Percentiles rank a stretch among this genome's conserved stretches.
These are phyloP conservation scores for Xylaria curta DNA, from an alignment of 495 filamentous ascomycete species.

Conservation along the genomic window DNA sequence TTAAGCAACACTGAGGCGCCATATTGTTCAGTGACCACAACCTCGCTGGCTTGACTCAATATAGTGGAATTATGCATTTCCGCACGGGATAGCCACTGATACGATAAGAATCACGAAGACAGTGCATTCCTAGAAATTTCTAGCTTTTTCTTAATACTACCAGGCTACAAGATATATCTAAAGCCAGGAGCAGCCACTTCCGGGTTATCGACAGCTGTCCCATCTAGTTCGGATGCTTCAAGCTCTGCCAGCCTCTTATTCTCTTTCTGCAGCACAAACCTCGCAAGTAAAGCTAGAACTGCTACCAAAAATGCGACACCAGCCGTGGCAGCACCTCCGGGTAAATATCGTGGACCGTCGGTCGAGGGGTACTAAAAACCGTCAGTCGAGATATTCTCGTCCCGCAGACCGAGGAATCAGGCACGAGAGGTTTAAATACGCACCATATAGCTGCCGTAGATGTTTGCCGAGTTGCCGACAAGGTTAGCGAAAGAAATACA, in stretches of 20 bases:
- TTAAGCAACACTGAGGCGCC: too few species aligned
- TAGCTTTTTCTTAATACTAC: neutral
- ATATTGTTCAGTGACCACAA: neutral
- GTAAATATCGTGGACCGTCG: conserved; percentile 57
- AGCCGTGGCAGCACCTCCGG: conserved; percentile 52
- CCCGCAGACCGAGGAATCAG: neutral
- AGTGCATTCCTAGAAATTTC: neutral
- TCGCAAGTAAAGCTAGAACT: conserved; percentile 49
- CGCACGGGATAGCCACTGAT: neutral
- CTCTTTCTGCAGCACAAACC: conserved; percentile 50
- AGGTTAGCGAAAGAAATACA: conserved; percentile 63
- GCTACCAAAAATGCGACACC: conserved; percentile 53
- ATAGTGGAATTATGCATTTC: neutral
- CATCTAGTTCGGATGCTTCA: conserved; percentile 39
- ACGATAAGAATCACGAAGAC: neutral
- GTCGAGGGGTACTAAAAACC: conserved; percentile 48
- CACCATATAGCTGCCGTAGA: conserved; percentile 62
- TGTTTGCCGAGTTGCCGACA: conserved; percentile 58
- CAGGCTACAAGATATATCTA: conserved; percentile 37
- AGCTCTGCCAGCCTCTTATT: conserved; percentile 59
- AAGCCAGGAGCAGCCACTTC: conserved; percentile 29
- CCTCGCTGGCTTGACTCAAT: neutral
- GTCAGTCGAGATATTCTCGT: neutral
- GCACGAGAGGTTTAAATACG: neutral
- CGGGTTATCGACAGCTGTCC: conserved; percentile 1